These are phyloP conservation scores for Annulohypoxylon truncatum DNA, from an alignment of 2,329 filamentous ascomycete species.

Conservation along the genomic window DNA sequence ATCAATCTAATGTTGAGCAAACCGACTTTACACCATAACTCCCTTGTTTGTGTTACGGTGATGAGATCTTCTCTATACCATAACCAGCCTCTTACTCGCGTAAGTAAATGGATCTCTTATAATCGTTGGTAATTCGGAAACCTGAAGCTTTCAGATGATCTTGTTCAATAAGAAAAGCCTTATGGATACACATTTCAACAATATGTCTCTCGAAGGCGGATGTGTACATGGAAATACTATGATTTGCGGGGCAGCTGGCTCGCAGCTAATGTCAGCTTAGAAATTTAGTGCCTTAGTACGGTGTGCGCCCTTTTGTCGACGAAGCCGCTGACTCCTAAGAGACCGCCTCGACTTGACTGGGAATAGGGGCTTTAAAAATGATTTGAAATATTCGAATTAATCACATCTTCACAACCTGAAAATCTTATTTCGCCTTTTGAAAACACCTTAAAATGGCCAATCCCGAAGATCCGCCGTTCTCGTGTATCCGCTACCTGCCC, in stretches of 20 bases:
- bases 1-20: background rate
- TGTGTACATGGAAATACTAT: too few relatives aligned
- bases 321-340: slow-evolving; percentile 15
- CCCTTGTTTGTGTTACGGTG: background rate
- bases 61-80: background rate
- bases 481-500: slow-evolving; percentile 48
- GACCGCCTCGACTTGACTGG: background rate
- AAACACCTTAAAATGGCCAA: slow-evolving; percentile 10
- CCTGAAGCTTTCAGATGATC: background rate
- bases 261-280: slow-evolving; percentile 10
- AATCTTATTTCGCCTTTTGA: too few relatives aligned
- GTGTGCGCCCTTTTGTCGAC: slow-evolving; percentile 7
- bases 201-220: too few relatives aligned
- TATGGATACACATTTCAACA: too few relatives aligned
- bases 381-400: background rate
- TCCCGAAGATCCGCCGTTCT: slow-evolving; percentile 21
- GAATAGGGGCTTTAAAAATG: background rate
- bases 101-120: background rate
- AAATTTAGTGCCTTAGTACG: too few relatives aligned
- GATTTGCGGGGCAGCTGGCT: background rate
- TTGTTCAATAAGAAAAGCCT: background rate
- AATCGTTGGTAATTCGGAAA: background rate
- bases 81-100: background rate
- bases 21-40: background rate
- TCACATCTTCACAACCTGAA: background rate